A percentile compares a stretch with the other conserved stretches of the same genome.
These are phyloP conservation scores for Neurospora sp. DNA, from an alignment of 495 filamentous ascomycete species.

Conservation along the genomic window DNA sequence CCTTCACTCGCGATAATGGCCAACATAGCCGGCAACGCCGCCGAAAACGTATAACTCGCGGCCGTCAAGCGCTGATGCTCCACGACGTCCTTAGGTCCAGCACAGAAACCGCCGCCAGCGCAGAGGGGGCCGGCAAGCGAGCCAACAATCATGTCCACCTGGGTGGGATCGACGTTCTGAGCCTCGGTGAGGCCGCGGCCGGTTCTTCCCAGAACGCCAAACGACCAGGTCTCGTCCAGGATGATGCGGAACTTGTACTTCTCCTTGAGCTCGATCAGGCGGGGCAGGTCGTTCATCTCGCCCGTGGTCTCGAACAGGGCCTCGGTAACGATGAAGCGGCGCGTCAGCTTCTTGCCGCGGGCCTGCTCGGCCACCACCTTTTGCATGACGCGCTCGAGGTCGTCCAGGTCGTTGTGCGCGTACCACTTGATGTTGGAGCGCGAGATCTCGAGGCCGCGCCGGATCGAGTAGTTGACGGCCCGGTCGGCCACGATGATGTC, in stretches of 20 bases:
- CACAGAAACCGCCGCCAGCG: constrained; percentile 92
- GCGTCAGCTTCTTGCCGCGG: constrained; percentile 70
- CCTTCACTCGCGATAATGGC: constrained; percentile 91
- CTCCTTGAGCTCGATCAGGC: constrained; percentile 79
- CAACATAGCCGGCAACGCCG: constrained; percentile 84
- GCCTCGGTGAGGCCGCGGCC: constrained; percentile 89
- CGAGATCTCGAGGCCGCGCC: constrained; percentile 87
- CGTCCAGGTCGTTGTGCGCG: constrained; percentile 91
- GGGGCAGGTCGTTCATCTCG: constrained; percentile 75
- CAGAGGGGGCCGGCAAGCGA: constrained; percentile 84
- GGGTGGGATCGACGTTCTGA: constrained; percentile 82
- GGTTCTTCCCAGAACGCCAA: constrained; percentile 82
- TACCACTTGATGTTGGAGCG: constrained; percentile 87
- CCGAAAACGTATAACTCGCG: constrained; percentile 86
- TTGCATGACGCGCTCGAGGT: constrained; percentile 76
- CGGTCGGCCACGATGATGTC: constrained; percentile 98
- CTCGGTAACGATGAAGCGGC: constrained; percentile 93
- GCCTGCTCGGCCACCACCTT: constrained; percentile 80
- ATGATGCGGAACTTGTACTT: constrained; percentile 97
- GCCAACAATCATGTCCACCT: constrained; percentile 93
- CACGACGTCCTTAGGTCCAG: constrained; percentile 77
- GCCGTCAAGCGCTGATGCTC: constrained; percentile 91
- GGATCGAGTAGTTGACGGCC: constrained; percentile 85
- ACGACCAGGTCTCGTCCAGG: constrained; percentile 94
- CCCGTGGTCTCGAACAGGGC: constrained; percentile 87